A percentile compares a stretch with the other conserved stretches of the same genome.
These are phyloP conservation scores for Ophiostoma pallidulum DNA, from an alignment of 2,329 filamentous ascomycete genomes.

Conservation along the genomic window DNA sequence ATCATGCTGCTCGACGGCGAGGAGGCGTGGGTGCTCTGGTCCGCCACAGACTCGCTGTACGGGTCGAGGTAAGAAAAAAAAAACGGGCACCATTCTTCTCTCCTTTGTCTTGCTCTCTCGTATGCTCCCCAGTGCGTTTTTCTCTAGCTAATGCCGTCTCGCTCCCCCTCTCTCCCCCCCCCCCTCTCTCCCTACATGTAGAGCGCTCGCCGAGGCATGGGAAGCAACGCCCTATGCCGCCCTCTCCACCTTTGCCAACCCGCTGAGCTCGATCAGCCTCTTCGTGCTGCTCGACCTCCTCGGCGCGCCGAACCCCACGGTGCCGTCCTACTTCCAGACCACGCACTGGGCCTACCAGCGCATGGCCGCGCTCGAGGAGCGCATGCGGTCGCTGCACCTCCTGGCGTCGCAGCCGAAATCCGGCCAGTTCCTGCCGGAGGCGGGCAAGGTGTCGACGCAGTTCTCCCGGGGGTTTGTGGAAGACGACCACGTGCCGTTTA, in stretches of 20 bases:
- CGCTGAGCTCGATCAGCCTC: slow-evolving; percentile 69
- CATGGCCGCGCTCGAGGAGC: slow-evolving; percentile 54
- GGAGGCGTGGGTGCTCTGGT: slow-evolving; percentile 81
- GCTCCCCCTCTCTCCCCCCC: too few relatives aligned
- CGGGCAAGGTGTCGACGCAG: slow-evolving; percentile 38
- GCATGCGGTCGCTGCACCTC: slow-evolving; percentile 47
- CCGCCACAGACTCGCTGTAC: slow-evolving; percentile 73
- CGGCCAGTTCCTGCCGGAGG: slow-evolving; percentile 57
- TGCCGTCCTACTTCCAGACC: slow-evolving; percentile 70
- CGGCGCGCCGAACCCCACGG: slow-evolving; percentile 44
- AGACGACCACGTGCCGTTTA: slow-evolving; percentile 90
- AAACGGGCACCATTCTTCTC: too few relatives aligned
- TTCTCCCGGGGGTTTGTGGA: slow-evolving; percentile 49
- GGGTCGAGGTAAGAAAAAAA: slow-evolving; percentile 71
- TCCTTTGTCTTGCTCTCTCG: background rate
- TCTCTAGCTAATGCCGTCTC: too few relatives aligned
- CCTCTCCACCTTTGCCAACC: slow-evolving; percentile 64
- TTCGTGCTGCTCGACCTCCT: slow-evolving; percentile 49
- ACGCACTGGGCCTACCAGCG: slow-evolving; percentile 75
- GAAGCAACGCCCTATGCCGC: slow-evolving; percentile 59
- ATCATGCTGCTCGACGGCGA: slow-evolving; percentile 88
- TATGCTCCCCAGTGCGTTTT: background rate
- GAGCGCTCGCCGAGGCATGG: slow-evolving; percentile 73
- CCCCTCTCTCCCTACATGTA: slow-evolving; percentile 16
- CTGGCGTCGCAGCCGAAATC: slow-evolving; percentile 38